phyloP scores from a whole-genome alignment of 73 alveolate genomes.

The Paramecium sexaurelia region DNA sequence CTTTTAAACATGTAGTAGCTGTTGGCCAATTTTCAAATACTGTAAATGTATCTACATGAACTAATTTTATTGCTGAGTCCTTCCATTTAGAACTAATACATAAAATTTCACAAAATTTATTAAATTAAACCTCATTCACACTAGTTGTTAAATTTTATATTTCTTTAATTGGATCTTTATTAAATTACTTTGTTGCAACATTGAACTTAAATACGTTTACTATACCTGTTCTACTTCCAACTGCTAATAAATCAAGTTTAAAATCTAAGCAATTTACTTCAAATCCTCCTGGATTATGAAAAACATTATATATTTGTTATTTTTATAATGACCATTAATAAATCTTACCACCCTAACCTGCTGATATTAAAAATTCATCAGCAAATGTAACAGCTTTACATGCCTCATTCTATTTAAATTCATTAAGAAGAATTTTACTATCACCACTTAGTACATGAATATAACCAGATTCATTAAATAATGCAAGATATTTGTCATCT shows the following conservation, averaged over 20 bases:
- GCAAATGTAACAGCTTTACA: slow-evolving; percentile 61
- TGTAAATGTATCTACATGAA: slow-evolving; percentile 58
- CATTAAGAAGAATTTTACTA: slow-evolving; percentile 21
- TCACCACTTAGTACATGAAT: slow-evolving; percentile 30
- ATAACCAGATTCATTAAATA: slow-evolving; percentile 64
- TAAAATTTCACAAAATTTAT: slow-evolving; percentile 51
- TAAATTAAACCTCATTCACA: slow-evolving; percentile 51
- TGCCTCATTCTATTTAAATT: slow-evolving; percentile 63
- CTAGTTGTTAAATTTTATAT: slow-evolving; percentile 57
- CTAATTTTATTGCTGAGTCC: slow-evolving; percentile 59
- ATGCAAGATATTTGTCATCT: slow-evolving; percentile 62
- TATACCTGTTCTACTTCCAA: slow-evolving; percentile 51
- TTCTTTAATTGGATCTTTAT: slow-evolving; percentile 50
- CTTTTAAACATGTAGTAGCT: slow-evolving; percentile 19
- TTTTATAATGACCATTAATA: slow-evolving; percentile 56
- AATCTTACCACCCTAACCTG: slow-evolving; percentile 63
- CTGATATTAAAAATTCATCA: slow-evolving; percentile 33
- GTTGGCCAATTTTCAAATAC: slow-evolving; percentile 71
- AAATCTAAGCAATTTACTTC: slow-evolving; percentile 46
- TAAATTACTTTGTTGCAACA: neutral
- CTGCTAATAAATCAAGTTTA: slow-evolving; percentile 31
- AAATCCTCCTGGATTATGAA: slow-evolving; percentile 59
- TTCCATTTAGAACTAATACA: slow-evolving; percentile 60
- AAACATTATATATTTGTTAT: slow-evolving; percentile 50
- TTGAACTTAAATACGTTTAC: slow-evolving; percentile 52